Conservation (phyloP, 1,284 basidiomycete genomes). For the Sparassis latifolia region DNA sequence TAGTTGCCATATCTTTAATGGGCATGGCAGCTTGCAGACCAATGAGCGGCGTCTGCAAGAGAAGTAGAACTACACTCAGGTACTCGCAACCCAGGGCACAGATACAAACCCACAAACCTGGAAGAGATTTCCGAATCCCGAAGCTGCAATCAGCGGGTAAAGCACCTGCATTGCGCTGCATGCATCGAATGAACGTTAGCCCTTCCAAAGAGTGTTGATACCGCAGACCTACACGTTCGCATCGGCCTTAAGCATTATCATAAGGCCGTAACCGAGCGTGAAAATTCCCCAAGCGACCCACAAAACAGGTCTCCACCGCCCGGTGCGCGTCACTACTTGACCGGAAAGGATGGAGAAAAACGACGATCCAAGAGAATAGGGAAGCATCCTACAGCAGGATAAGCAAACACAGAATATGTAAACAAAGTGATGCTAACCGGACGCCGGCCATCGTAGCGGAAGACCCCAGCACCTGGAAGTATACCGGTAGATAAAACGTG, state of each 20-base stretch:
- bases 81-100: background rate
- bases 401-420: background rate
- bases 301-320: constrained; percentile 59
- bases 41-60: constrained; percentile 51
- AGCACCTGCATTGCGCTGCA: constrained; percentile 52
- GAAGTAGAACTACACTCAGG: background rate
- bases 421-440: constrained; percentile 31
- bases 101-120: constrained; percentile 33
- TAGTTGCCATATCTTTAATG: constrained; percentile 74
- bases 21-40: constrained; percentile 79
- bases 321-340: constrained; percentile 49
- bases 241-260: constrained; percentile 42
- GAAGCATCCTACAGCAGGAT: constrained; percentile 51
- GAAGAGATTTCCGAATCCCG: constrained; percentile 61
- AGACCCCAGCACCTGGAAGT: constrained; percentile 74
- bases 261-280: constrained; percentile 59
- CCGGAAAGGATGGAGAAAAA: constrained; percentile 55
- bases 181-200: background rate
- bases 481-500: constrained; percentile 70
- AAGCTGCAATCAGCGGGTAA: constrained; percentile 51
- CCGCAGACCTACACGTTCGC: constrained; percentile 37
- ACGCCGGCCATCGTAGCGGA: constrained; percentile 74
- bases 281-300: constrained; percentile 52
- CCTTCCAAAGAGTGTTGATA: background rate
- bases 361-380: constrained; percentile 64